Percentiles rank a stretch among this genome's conserved stretches.
Conservation (phyloP, 169 alveolate genomes). For the Plasmodium ovale region DNA sequence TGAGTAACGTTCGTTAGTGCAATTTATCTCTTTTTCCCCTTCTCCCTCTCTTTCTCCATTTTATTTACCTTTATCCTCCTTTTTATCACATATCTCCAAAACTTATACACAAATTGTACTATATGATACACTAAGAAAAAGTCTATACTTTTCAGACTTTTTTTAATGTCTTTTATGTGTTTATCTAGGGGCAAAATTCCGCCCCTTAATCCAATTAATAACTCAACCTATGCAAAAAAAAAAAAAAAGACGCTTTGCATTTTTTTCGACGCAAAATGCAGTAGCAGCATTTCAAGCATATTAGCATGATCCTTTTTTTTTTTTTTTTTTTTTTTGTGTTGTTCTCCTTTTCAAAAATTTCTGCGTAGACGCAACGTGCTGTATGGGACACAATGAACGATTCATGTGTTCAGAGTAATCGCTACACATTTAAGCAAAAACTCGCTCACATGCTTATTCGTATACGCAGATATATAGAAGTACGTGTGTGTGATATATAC, state of each 20-base stretch:
- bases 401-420: too few relatives aligned
- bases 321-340: too few relatives aligned
- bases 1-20: not conserved
- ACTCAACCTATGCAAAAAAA: slow-evolving; percentile 33
- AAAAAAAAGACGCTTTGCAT: not conserved
- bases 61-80: slow-evolving; percentile 50
- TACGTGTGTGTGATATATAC: not conserved
- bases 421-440: not conserved
- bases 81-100: slow-evolving; percentile 61
- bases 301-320: too few relatives aligned
- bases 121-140: slow-evolving; percentile 30
- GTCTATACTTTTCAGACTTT: slow-evolving; percentile 26
- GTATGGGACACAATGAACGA: too few relatives aligned
- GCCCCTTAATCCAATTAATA: slow-evolving; percentile 27
- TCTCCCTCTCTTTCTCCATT: not conserved
- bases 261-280: too few relatives aligned
- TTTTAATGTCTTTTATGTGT: slow-evolving; percentile 22
- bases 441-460: not conserved
- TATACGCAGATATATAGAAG: not conserved
- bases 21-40: not conserved
- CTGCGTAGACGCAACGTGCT: too few relatives aligned
- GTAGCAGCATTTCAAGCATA: too few relatives aligned
- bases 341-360: too few relatives aligned
- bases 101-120: slow-evolving; percentile 31
- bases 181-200: slow-evolving; percentile 63